phyloP scores from a whole-genome alignment of 2,329 filamentous ascomycete species.

The Aspergillus aculeatus region DNA sequence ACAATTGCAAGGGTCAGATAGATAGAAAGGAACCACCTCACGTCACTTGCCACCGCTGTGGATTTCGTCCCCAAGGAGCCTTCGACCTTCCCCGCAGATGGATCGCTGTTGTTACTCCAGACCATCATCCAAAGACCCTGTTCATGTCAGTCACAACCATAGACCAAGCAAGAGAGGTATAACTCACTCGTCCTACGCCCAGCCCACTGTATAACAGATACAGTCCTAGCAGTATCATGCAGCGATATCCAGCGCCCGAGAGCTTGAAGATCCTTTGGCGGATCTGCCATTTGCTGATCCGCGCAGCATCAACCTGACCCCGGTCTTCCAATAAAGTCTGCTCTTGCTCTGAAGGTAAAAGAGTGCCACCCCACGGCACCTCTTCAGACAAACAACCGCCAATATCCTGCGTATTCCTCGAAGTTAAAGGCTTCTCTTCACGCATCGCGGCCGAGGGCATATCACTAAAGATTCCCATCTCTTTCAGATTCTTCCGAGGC shows the following conservation, averaged over 20 bases:
- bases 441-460: neutral
- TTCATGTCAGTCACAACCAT: neutral
- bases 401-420: neutral
- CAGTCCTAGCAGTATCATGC: neutral
- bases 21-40: neutral
- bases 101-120: conserved; percentile 1
- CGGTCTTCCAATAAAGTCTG: neutral
- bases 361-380: neutral
- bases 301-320: neutral
- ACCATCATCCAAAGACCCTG: conserved; percentile 5
- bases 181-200: neutral
- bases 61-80: neutral
- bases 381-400: neutral
- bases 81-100: neutral
- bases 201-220: neutral
- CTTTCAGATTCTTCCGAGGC: neutral
- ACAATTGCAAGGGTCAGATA: neutral
- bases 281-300: neutral
- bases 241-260: conserved; percentile 3
- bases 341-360: neutral
- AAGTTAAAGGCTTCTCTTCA: neutral
- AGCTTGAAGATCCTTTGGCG: neutral
- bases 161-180: neutral
- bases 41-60: neutral
- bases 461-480: conserved; percentile 1